Conservation (phyloP, 139 green algal species). For the Astrephomene gubernaculifera region DNA sequence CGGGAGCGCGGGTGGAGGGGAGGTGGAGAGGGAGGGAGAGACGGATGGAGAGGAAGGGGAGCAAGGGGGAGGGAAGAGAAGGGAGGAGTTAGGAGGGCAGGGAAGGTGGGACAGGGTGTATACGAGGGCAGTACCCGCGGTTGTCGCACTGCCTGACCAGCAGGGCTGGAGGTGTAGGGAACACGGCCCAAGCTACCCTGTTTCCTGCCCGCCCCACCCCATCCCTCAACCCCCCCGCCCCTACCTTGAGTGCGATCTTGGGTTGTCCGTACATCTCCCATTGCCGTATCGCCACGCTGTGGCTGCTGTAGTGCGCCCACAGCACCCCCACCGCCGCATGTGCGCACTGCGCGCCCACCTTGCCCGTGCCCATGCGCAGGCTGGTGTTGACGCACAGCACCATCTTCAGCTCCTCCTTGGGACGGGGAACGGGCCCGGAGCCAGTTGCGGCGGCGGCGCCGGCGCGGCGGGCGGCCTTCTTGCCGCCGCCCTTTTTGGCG, state of each 20-base stretch:
- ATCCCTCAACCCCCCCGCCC: neutral
- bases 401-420: constrained; percentile 69
- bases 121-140: no score
- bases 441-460: neutral
- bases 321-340: constrained; percentile 86
- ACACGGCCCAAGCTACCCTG: no score
- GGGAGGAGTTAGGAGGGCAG: neutral
- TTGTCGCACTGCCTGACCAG: no score
- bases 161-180: no score
- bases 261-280: constrained; percentile 82
- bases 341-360: constrained; percentile 87
- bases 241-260: constrained; percentile 85
- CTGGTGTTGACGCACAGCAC: constrained; percentile 75
- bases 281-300: constrained; percentile 59
- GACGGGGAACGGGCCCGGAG: constrained; percentile 13
- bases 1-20: neutral
- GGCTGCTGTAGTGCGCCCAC: constrained; percentile 52
- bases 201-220: neutral
- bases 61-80: neutral
- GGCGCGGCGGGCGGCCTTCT: neutral
- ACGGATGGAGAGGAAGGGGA: neutral
- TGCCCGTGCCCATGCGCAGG: constrained; percentile 84
- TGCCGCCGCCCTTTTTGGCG: neutral
- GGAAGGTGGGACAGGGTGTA: no score
- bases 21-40: neutral